Base-by-base conservation (phyloP, 192 early-diverging fungal genomes). In the Kappamyces sp. region DNA sequence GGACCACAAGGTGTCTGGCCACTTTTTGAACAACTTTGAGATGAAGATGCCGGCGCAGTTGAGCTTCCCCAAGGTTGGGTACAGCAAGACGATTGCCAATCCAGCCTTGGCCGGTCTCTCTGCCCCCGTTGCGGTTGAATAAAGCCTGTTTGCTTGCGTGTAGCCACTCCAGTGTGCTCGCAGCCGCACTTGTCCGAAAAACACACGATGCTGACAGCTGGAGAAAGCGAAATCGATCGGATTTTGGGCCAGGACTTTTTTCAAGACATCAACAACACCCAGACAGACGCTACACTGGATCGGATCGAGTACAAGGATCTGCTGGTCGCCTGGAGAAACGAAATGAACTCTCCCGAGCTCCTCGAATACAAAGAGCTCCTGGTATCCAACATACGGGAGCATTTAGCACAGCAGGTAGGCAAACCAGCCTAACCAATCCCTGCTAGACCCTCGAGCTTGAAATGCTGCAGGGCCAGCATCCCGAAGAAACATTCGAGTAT, bases 1-100 rank as follows among this genome's bases (percentile, higher is more conserved):
- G 0, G 79, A 81, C 57, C 79, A 81, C 41, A 69, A 65, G 57
- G 62, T 81, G 7, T 46, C 48, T 8, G 74, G 75, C 4, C 37
- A 54, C 4, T 81, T 76, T 59, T 50, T 43, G 31, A 63, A 57
- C 11, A 66, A 73, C 41, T 60, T 52, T n/a, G 50, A 66, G 4
- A 69, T 68, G 63, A 57, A 61, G 9, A 38, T 72, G 12, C 77
- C 77, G 2, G 73, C 67, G 7, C 66, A 68, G 46, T 63, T 79
- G 48, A 59, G 49, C 9, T 79, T 75, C 42, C 41, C 65, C 9
- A 68, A 61, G 7, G 62, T 48, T 14, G 72, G 72, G 5, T 74
- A 64, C 45, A 66, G 45, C 3, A 70, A 62, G 42, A 33, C 45
- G 4, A 61, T 78, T 46, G 9, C 35, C 9, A 73, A 79, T 50